Percentiles rank a stretch among this genome's conserved stretches.
These are phyloP conservation scores for Chlorella sp. DNA, from an alignment of 139 green algal genomes.

Conservation along the genomic window DNA sequence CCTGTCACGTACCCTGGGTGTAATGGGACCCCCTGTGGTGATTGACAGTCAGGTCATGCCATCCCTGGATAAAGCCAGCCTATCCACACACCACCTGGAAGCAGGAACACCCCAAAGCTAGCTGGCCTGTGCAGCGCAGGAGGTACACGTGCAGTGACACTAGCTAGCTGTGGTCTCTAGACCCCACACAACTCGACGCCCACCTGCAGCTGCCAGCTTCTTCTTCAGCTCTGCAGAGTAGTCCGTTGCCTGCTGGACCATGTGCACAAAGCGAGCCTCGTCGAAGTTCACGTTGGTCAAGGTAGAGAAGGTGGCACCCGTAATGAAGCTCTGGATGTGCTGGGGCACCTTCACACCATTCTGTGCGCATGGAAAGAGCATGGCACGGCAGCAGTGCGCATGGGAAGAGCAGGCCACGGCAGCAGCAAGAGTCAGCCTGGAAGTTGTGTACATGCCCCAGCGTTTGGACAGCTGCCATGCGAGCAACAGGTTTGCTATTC, in stretches of 20 bases:
- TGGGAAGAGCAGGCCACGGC: no score
- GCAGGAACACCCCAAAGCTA: neutral
- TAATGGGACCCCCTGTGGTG: no score
- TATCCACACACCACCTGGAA: no score
- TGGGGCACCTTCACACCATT: neutral
- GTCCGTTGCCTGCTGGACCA: no score
- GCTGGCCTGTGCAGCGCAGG: neutral
- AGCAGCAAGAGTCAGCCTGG: neutral
- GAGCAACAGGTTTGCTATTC: neutral
- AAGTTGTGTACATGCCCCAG: neutral
- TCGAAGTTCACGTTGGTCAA: conserved; percentile 65
- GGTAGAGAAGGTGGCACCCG: conserved; percentile 43
- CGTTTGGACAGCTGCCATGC: neutral
- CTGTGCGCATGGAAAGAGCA: neutral
- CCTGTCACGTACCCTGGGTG: no score
- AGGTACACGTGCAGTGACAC: neutral
- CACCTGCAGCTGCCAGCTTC: no score
- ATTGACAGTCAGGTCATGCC: no score
- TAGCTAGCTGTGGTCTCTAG: no score
- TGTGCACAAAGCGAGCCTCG: neutral
- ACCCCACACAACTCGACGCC: no score
- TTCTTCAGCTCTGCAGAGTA: no score
- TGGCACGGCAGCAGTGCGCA: neutral
- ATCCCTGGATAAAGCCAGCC: no score
- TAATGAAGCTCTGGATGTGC: conserved; percentile 5